Percentiles rank a stretch among this genome's conserved stretches.
phyloP scores from a whole-genome alignment of 2,329 filamentous ascomycete genomes.

The Fusarium sarcochroum region DNA sequence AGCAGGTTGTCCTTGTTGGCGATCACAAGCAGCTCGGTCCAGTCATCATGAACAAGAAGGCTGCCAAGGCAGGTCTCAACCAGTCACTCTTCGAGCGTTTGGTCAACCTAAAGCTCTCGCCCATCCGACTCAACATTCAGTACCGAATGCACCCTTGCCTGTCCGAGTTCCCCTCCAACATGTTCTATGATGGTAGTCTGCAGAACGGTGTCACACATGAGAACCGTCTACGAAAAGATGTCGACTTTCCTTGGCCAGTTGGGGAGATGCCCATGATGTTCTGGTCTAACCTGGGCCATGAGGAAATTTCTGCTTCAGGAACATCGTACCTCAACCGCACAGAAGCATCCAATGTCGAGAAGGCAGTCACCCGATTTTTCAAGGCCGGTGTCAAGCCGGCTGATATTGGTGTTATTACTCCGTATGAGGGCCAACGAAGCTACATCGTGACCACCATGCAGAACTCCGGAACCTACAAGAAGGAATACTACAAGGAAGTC shows the following conservation, averaged over 20 bases:
- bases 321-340: constrained; percentile 99
- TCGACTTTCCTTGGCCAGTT: constrained; percentile 98
- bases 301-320: constrained; percentile 97
- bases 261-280: constrained; percentile 99
- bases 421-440: constrained; percentile 97
- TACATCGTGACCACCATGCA: constrained; percentile 99
- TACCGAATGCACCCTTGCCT: constrained; percentile 99
- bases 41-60: constrained; percentile 99
- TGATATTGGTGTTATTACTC: constrained; percentile 97
- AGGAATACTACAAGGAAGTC: constrained; percentile 98
- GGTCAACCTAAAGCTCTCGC: constrained; percentile 89
- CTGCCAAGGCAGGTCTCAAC: constrained; percentile 95
- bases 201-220: constrained; percentile 96
- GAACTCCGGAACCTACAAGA: constrained; percentile 95
- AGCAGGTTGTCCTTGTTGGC: constrained; percentile 98
- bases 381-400: constrained; percentile 95
- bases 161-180: constrained; percentile 97
- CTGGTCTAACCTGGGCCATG: constrained; percentile 97
- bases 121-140: constrained; percentile 95
- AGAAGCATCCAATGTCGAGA: constrained; percentile 97
- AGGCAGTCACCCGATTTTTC: constrained; percentile 98
- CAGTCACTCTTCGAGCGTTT: constrained; percentile 98
- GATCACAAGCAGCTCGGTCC: constrained; percentile 98
- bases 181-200: constrained; percentile 98
- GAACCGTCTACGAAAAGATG: constrained; percentile 89